Percentiles rank a stretch among this genome's conserved stretches.
Evolutionary conservation across 805 yeast genomes (phyloP).

Genomic region (Sporopachydermia quercuum): DNA sequence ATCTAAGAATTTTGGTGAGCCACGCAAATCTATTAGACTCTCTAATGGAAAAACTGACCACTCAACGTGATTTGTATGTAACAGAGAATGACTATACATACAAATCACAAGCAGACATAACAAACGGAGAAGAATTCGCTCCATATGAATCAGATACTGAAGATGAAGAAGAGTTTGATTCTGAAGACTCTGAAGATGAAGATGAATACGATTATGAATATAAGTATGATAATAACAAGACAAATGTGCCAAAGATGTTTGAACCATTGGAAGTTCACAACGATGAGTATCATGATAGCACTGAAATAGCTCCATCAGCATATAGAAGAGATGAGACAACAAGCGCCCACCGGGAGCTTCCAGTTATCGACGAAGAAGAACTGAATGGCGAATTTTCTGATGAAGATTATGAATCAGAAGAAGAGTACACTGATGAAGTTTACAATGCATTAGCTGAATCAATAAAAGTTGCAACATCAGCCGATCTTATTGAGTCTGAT

Average conservation of each 20-base stretch:
- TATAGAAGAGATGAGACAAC: background rate
- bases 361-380: background rate
- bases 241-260: no score
- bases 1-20: slow-evolving; percentile 42
- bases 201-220: no score
- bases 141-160: background rate
- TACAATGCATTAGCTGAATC: background rate
- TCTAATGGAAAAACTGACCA: slow-evolving; percentile 32
- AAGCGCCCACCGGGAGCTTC: background rate
- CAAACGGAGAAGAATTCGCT: background rate
- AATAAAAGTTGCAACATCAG: no score
- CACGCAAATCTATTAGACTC: slow-evolving; percentile 61
- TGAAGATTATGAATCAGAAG: background rate
- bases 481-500: no score
- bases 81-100: no score
- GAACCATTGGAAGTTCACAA: background rate
- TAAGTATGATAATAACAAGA: no score
- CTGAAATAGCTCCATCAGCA: background rate
- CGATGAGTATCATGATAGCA: background rate
- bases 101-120: background rate
- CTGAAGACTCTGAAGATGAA: background rate
- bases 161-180: background rate
- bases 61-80: no score
- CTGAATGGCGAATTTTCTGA: background rate
- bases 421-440: background rate